A percentile compares a stretch with the other conserved stretches of the same genome.
phyloP scores from a whole-genome alignment of 2,329 filamentous ascomycete species.

The Verticillium zaregamsianum region DNA sequence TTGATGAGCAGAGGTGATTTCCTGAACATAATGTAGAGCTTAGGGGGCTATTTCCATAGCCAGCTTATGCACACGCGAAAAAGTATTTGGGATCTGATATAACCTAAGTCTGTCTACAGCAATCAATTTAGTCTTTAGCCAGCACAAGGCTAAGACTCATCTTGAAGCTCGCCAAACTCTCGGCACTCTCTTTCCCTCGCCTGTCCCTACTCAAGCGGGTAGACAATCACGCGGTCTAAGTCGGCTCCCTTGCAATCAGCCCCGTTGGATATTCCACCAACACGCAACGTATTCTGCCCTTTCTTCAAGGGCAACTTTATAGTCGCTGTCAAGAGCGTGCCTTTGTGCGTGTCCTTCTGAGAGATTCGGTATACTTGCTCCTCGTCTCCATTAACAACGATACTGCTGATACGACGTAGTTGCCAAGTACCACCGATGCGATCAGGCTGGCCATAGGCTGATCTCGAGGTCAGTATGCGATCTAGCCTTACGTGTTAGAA shows the following conservation, averaged over 20 bases:
- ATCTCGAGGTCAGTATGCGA: too few species aligned
- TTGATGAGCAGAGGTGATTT: too few species aligned
- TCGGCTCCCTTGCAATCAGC: conserved; percentile 54
- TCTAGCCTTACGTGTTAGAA: too few species aligned
- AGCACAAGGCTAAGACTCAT: too few species aligned
- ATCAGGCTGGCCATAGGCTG: conserved; percentile 53
- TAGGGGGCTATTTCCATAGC: too few species aligned
- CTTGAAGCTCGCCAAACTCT: too few species aligned
- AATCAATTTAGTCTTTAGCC: too few species aligned
- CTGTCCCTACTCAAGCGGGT: conserved; percentile 55
- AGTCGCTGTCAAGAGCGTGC: conserved; percentile 54
- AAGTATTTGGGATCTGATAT: too few species aligned
- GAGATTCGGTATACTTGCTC: conserved; percentile 42
- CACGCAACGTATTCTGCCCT: conserved; percentile 50
- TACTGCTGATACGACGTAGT: conserved; percentile 54
- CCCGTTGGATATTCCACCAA: conserved; percentile 54
- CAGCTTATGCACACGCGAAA: too few species aligned
- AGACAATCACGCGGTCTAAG: conserved; percentile 55
- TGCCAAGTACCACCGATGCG: conserved; percentile 58
- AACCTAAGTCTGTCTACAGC: too few species aligned
- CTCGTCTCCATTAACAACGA: conserved; percentile 49
- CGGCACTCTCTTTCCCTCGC: too few species aligned
- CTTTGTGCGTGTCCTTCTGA: conserved; percentile 51
- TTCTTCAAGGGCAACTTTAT: conserved; percentile 48
- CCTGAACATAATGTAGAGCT: too few species aligned